A percentile compares a stretch with the other conserved stretches of the same genome.
phyloP scores from a whole-genome alignment of 495 filamentous ascomycete genomes.

The Penicillium fimorum region DNA sequence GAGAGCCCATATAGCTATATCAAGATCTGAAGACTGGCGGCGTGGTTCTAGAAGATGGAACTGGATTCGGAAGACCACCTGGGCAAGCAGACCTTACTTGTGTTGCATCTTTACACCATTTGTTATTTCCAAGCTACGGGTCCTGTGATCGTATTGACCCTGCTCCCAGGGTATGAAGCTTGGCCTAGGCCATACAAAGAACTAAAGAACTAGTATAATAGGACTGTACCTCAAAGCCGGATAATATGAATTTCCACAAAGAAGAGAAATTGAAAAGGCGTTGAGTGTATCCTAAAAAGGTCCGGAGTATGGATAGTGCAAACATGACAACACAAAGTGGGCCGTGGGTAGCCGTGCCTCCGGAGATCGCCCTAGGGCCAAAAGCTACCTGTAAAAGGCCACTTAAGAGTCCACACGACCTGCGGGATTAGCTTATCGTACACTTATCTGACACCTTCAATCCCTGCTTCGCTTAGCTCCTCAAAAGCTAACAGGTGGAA shows the following conservation, averaged over 20 bases:
- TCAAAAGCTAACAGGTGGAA: not conserved
- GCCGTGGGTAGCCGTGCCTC: conserved; percentile 15
- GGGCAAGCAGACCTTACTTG: no score
- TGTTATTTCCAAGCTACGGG: no score
- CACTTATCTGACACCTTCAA: conserved; percentile 2
- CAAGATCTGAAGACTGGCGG: no score
- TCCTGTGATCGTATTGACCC: no score
- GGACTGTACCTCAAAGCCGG: not conserved
- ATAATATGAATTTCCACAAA: not conserved
- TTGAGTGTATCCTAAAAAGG: not conserved
- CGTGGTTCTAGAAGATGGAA: no score
- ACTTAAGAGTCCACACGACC: conserved; percentile 16
- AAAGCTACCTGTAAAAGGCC: conserved; percentile 6
- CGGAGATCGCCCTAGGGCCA: conserved; percentile 11
- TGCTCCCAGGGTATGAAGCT: not conserved
- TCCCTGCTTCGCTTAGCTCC: conserved; percentile 1
- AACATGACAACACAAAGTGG: conserved; percentile 19
- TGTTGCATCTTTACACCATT: no score
- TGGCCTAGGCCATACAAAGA: not conserved
- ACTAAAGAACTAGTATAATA: not conserved
- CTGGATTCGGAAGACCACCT: no score
- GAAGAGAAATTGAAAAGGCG: not conserved
- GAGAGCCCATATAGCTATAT: no score
- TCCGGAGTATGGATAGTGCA: conserved; percentile 5
- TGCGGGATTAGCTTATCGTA: conserved; percentile 17